Evolutionary conservation across 176 grass and related monocot species (phyloP).

Genomic region (Triticum turgidum): DNA sequence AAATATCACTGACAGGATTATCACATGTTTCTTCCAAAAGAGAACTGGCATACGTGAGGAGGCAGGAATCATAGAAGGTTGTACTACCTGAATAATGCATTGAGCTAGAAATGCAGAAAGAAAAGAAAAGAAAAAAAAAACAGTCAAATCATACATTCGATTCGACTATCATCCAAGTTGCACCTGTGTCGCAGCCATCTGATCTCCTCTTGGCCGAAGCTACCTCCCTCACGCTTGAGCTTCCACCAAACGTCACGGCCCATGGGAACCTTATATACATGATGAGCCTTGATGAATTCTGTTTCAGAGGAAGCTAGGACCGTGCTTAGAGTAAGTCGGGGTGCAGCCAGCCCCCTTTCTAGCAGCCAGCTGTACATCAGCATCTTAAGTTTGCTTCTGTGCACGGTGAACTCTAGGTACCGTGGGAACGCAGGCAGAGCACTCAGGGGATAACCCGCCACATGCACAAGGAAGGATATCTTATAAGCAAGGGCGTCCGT

Average conservation of each 20-base stretch:
- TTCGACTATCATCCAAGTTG: too few relatives aligned
- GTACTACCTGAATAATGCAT: too few relatives aligned
- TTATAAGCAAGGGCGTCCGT: slow-evolving; percentile 45
- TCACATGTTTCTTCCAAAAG: too few relatives aligned
- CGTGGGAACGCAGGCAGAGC: neutral
- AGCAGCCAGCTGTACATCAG: slow-evolving; percentile 59
- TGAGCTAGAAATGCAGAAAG: too few relatives aligned
- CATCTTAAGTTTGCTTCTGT: slow-evolving; percentile 46
- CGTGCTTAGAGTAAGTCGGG: slow-evolving; percentile 35
- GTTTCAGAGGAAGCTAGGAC: slow-evolving; percentile 52
- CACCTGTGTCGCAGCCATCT: too few relatives aligned
- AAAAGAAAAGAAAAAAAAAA: too few relatives aligned
- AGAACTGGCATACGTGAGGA: too few relatives aligned
- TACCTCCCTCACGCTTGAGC: slow-evolving; percentile 31
- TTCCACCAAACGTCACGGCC: slow-evolving; percentile 43
- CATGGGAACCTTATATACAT: slow-evolving; percentile 18
- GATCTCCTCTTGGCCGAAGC: neutral
- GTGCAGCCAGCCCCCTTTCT: slow-evolving; percentile 30
- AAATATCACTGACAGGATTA: too few relatives aligned
- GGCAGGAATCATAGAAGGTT: too few relatives aligned
- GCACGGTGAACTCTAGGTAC: slow-evolving; percentile 42
- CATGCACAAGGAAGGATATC: slow-evolving; percentile 48
- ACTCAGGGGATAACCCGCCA: slow-evolving; percentile 45
- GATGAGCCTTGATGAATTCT: slow-evolving; percentile 16
- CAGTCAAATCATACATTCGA: too few relatives aligned